Conservation (phyloP, 305 asterid species). For the Solanum hybrid region DNA sequence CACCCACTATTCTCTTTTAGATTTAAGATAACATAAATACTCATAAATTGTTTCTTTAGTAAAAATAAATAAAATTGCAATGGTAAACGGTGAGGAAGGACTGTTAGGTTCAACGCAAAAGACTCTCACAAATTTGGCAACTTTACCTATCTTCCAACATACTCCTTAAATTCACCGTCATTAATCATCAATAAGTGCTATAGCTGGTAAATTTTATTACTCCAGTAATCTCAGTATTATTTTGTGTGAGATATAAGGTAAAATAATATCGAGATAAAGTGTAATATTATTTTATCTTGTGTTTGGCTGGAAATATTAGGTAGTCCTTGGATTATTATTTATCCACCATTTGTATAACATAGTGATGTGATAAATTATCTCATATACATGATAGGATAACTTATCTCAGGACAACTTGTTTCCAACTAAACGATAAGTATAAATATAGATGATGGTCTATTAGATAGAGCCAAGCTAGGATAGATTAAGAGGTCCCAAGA, state of each 20-base stretch:
- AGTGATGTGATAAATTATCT: background rate
- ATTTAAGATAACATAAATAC: background rate
- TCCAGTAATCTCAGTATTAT: background rate
- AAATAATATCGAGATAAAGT: too few species aligned
- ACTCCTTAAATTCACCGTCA: background rate
- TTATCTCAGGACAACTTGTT: too few species aligned
- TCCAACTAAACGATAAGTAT: background rate
- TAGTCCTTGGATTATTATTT: background rate
- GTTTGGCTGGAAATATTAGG: background rate
- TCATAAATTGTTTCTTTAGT: background rate
- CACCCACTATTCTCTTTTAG: background rate
- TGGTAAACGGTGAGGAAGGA: background rate
- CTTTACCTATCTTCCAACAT: background rate
- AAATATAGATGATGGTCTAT: background rate
- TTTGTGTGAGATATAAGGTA: background rate
- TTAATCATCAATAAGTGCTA: background rate
- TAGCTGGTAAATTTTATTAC: background rate
- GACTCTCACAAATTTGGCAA: background rate
- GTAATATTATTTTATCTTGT: too few species aligned
- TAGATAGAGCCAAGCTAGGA: background rate
- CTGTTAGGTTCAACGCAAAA: background rate
- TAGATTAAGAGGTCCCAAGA: background rate
- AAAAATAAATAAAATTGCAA: background rate
- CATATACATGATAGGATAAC: too few species aligned
- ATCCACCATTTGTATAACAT: background rate